Evolutionary conservation across 768 basidiomycete genomes (phyloP).

Genomic region (Tulasnella sp.): DNA sequence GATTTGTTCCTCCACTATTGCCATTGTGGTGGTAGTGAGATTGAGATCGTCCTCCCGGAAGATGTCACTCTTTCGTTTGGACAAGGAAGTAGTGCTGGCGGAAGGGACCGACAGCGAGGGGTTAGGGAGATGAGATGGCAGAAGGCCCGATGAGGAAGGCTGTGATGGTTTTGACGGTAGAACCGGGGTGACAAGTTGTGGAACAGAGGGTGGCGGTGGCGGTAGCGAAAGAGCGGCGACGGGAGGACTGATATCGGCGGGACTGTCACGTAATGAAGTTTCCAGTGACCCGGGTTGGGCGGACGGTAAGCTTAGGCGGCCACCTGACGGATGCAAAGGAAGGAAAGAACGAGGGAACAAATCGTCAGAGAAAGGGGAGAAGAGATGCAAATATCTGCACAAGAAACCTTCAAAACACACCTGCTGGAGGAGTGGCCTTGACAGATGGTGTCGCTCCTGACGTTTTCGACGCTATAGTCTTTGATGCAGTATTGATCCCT

Average conservation of each 20-base stretch:
- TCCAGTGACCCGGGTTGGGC: too few relatives aligned
- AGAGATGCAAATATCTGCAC: too few relatives aligned
- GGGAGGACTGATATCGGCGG: background rate
- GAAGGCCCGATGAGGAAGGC: background rate
- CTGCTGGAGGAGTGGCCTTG: conserved; percentile 1
- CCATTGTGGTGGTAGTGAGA: too few relatives aligned
- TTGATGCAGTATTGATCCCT: conserved; percentile 17
- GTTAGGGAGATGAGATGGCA: conserved; percentile 22
- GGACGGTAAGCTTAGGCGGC: background rate
- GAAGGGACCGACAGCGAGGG: too few relatives aligned
- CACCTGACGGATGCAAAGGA: too few relatives aligned
- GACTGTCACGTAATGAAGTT: background rate
- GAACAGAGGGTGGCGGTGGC: background rate
- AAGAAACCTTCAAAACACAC: background rate
- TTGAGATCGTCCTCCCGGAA: background rate
- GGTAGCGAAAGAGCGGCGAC: background rate
- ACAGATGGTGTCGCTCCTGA: background rate
- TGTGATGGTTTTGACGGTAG: background rate
- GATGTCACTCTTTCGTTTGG: background rate
- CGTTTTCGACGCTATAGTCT: background rate
- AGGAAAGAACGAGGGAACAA: too few relatives aligned
- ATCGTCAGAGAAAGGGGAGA: too few relatives aligned
- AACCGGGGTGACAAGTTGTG: background rate
- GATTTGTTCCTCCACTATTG: background rate
- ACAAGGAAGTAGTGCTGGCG: background rate